Base-by-base conservation (phyloP, 2,329 filamentous ascomycete species). In the Westerdykella aurantiaca region DNA sequence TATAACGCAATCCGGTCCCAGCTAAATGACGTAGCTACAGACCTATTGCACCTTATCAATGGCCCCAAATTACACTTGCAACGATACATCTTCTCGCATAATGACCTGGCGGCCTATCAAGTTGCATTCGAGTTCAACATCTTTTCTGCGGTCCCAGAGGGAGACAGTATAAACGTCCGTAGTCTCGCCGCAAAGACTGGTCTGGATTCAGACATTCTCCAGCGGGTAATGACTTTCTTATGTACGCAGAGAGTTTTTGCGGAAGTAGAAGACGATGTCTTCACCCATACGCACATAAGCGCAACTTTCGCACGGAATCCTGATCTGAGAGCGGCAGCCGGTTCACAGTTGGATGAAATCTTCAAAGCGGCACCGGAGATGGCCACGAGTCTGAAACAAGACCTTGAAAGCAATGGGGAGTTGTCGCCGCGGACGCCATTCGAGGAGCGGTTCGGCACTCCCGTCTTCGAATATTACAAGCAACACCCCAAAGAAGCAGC, bases 391-490 rank as follows among this genome's bases (percentile, higher is more conserved):
- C 14, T 41, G 38, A 21, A 21, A 6, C 18, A 21, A 21, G 3
- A 4, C 3, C 6, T 6, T 21, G 18, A 21, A 21, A 21, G 18
- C 18, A 21, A 21, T 3, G 18, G 18, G 18, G 37, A 7, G 43
- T 43, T 43, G n/a, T 21, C 38, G 7, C 18, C 4, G 18, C 44
- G 42, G 7, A 51, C 51, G n/a, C 50, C 59, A 1, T 64, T 63
- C 34, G 44, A 50, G 6, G 48, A 51, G 5, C 18, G 52, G 11
- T 49, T 49, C 38, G 56, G 57, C 4, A 23, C 42, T 3, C 46
- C 57, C 1, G 33, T 57, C 7, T 67, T 60, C 38, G 25, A 58
- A 12, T 66, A 47, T 37, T 65, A 63, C 37, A 48, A 56, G 34
- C 31, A 60, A 37, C 41, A 58, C n/a, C 55, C 59, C 2, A 47